Percentiles rank a stretch among this genome's conserved stretches.
These are phyloP conservation scores for Suhomyces coccinellae DNA, from an alignment of 1,139 yeast genomes.

Conservation along the genomic window DNA sequence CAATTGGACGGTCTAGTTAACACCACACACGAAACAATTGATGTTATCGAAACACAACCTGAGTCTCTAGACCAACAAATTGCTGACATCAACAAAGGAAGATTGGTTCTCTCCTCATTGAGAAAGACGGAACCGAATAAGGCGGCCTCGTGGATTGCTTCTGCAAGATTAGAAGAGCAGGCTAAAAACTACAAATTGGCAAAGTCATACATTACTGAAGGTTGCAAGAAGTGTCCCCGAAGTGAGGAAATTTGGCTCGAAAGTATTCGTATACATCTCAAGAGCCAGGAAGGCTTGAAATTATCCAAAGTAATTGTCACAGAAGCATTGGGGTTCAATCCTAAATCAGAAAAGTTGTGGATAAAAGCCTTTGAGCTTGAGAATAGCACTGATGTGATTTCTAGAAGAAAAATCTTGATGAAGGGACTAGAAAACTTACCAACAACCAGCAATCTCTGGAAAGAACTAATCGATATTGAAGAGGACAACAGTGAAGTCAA, in stretches of 20 bases:
- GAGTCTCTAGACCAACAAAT: slow-evolving; percentile 17
- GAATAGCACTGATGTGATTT: slow-evolving; percentile 39
- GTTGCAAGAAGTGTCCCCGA: slow-evolving; percentile 67
- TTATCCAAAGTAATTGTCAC: slow-evolving; percentile 58
- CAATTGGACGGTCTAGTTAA: slow-evolving; percentile 39
- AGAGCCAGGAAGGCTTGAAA: slow-evolving; percentile 40
- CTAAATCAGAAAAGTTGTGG: slow-evolving; percentile 69
- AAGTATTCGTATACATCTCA: slow-evolving; percentile 62
- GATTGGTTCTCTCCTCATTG: slow-evolving; percentile 65
- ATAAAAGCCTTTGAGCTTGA: slow-evolving; percentile 67
- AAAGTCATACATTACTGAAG: slow-evolving; percentile 61
- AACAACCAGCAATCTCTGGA: slow-evolving; percentile 51
- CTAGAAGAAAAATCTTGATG: slow-evolving; percentile 59
- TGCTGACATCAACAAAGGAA: slow-evolving; percentile 58
- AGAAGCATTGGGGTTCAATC: slow-evolving; percentile 61
- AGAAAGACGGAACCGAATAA: slow-evolving; percentile 72
- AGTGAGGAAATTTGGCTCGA: slow-evolving; percentile 84
- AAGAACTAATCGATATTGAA: slow-evolving; percentile 50
- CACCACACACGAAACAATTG: background rate
- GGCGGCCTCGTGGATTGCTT: slow-evolving; percentile 84
- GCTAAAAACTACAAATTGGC: slow-evolving; percentile 62
- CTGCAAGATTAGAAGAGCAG: slow-evolving; percentile 76
- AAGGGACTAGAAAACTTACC: slow-evolving; percentile 61
- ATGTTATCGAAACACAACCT: slow-evolving; percentile 1
- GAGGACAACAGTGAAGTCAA: slow-evolving; percentile 43